Evolutionary conservation across 306 rosid species (phyloP).

Genomic region (Nissolia schottii): DNA sequence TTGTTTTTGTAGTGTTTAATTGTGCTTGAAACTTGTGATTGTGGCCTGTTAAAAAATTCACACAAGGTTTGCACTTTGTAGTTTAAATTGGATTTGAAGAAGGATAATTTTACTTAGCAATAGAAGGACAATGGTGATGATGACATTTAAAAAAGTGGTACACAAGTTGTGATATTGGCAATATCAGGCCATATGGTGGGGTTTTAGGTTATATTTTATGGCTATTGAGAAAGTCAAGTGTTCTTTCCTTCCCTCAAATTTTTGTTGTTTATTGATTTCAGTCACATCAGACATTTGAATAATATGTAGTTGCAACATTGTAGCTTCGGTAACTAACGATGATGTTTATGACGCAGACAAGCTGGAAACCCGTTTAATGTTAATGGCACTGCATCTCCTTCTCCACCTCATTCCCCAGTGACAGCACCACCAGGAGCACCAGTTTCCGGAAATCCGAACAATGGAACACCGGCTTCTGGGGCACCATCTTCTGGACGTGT

Average conservation of each 20-base stretch:
- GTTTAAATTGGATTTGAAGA: slow-evolving; percentile 11
- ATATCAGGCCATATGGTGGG: not conserved
- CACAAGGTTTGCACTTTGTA: not conserved
- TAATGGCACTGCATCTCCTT: slow-evolving; percentile 48
- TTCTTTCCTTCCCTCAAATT: not conserved
- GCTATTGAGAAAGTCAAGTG: slow-evolving; percentile 1
- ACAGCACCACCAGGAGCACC: slow-evolving; percentile 42
- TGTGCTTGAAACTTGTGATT: slow-evolving; percentile 10
- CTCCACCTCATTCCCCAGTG: slow-evolving; percentile 51
- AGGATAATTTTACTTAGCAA: not conserved
- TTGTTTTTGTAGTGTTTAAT: not conserved
- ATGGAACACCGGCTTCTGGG: slow-evolving; percentile 38
- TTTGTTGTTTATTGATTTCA: not conserved
- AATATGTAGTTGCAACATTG: not conserved
- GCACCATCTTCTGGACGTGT: slow-evolving; percentile 36
- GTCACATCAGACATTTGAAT: not conserved
- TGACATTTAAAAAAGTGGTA: not conserved
- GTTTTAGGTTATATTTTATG: not conserved
- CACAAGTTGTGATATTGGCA: not conserved
- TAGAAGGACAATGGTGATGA: not conserved
- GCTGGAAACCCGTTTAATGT: slow-evolving; percentile 83
- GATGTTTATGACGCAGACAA: slow-evolving; percentile 48
- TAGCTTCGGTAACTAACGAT: slow-evolving; percentile 20
- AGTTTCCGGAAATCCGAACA: slow-evolving; percentile 28
- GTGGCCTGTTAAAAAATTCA: not conserved